Base-by-base conservation (phyloP, 2,329 filamentous ascomycete genomes). In the Clathrospora elynae region DNA sequence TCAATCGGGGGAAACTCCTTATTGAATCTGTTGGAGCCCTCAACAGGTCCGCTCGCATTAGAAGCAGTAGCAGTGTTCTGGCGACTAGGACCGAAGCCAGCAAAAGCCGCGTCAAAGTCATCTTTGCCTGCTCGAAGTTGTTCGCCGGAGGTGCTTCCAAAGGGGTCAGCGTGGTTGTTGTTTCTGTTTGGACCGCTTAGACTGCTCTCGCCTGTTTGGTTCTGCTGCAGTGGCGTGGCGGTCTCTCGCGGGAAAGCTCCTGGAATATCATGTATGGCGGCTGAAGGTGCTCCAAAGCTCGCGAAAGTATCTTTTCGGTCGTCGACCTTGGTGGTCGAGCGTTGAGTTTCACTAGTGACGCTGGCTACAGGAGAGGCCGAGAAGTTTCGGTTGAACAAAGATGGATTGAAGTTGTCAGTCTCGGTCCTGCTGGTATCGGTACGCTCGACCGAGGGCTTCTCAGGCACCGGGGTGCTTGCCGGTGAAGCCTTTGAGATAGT, bases 1-100 rank as follows among this genome's bases (percentile, higher is more conserved):
- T 86, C 85, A 47, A 97, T 96, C 1, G 92, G 93, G 20, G 93
- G 93, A 64, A 97, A 97, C 66, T 97, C 93, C 14, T 83, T 79
- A 62, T 84, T 80, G 59, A 88, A 87, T 28, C 68, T 73, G 40
- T 71, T 75, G 2, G 79, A 62, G 46, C 56, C 57, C 20, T 67
- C 55, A 20, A 51, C 34, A 23, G 62, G 49, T 5, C 66, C 62
- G 51, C 65, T 66, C 4, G 58, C 42, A 18, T 54, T 62, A 23
- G 66, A 62, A 16, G 56, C 59, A 18, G 67, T 56, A 25, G 74
- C 74, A 48, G 75, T 76, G 35, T 66, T 70, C 59, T 80, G 81
- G 48, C 77, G 78, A 33, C 76, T 72, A 33, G 69, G 53, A 26
- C 76, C 77, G 59, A 93, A 92, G 42, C 84, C 85, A 29, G 87